Evolutionary conservation across 2,329 filamentous ascomycete species (phyloP).

Genomic region (Aspergillus tanneri): DNA sequence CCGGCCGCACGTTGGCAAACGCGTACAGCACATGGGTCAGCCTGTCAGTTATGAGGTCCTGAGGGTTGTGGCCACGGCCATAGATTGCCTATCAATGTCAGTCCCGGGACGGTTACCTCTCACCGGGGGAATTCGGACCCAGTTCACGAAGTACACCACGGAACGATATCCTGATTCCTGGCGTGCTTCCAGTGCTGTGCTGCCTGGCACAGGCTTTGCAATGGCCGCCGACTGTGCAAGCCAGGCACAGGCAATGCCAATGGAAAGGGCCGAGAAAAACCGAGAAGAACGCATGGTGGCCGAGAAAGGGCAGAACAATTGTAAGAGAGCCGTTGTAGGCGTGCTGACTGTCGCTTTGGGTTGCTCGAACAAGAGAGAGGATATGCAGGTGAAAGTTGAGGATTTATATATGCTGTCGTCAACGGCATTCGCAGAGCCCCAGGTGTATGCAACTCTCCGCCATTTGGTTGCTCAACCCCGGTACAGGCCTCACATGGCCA

Average conservation of each 20-base stretch:
- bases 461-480: background rate
- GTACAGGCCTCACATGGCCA: background rate
- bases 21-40: constrained; percentile 88
- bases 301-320: background rate
- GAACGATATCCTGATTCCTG: constrained; percentile 27
- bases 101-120: background rate
- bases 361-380: background rate
- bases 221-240: background rate
- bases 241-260: background rate
- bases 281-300: background rate
- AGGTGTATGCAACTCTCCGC: background rate
- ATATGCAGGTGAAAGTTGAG: background rate
- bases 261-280: background rate
- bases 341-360: background rate
- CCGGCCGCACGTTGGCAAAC: constrained; percentile 80
- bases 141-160: constrained; percentile 49
- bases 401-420: background rate
- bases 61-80: constrained; percentile 77
- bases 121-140: constrained; percentile 30
- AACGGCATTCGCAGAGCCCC: background rate
- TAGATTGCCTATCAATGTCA: constrained; percentile 67
- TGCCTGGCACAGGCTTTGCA: background rate
- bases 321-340: too few relatives aligned
- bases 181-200: background rate
- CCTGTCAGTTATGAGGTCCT: constrained; percentile 75